Conservation (phyloP, 1,139 yeast genomes). For the Candida freyschussii region DNA sequence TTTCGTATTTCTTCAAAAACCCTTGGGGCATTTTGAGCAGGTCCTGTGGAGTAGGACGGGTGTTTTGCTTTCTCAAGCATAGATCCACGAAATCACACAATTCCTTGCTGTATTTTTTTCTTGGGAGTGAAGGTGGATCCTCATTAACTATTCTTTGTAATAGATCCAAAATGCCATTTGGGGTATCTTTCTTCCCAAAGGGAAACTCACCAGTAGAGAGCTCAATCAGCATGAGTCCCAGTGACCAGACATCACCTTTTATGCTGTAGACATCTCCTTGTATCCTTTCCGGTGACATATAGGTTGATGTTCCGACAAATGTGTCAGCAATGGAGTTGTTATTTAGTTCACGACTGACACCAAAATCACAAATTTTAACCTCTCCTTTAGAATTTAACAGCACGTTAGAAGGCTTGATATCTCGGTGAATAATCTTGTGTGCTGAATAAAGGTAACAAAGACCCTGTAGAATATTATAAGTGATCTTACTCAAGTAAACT, state of each 20-base stretch:
- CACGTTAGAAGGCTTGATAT: conserved; percentile 87
- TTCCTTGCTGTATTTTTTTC: conserved; percentile 32
- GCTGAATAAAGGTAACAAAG: conserved; percentile 72
- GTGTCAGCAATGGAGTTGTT: conserved; percentile 88
- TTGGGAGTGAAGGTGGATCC: conserved; percentile 71
- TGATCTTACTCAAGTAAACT: conserved; percentile 64
- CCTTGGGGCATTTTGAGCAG: conserved; percentile 34
- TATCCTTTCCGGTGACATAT: conserved; percentile 97
- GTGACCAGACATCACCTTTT: conserved; percentile 94
- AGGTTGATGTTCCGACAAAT: conserved; percentile 94
- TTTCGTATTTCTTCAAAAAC: conserved; percentile 21
- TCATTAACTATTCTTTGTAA: conserved; percentile 92
- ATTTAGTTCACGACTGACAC: conserved; percentile 85
- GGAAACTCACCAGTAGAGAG: conserved; percentile 79
- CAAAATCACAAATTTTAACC: conserved; percentile 86
- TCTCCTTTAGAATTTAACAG: conserved; percentile 74
- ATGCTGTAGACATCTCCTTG: conserved; percentile 92
- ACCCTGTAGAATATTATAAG: conserved; percentile 76
- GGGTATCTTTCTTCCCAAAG: conserved; percentile 53
- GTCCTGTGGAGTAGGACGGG: conserved; percentile 58
- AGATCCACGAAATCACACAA: conserved; percentile 59
- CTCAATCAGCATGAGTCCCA: conserved; percentile 86
- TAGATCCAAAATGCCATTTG: conserved; percentile 85
- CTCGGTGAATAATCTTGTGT: conserved; percentile 88
- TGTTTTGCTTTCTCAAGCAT: conserved; percentile 61